These are phyloP conservation scores for Mrakia blollopis DNA, from an alignment of 768 basidiomycete species.

Conservation along the genomic window DNA sequence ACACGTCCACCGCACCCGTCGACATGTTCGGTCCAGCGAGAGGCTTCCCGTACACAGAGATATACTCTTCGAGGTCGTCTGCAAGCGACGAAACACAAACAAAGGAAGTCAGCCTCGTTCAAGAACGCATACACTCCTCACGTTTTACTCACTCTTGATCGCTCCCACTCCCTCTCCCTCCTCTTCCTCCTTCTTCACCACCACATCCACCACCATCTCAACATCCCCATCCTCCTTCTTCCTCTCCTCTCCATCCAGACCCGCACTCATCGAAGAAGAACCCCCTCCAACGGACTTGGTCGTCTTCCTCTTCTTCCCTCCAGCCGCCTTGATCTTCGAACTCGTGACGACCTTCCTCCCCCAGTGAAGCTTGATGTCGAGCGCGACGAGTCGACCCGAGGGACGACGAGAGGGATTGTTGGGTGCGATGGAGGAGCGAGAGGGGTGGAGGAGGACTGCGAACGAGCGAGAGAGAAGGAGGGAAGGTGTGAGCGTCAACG, in stretches of 20 bases:
- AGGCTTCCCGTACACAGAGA: neutral
- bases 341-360: neutral
- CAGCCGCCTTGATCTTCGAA: neutral
- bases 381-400: neutral
- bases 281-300: neutral
- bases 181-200: neutral
- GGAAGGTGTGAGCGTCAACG: neutral
- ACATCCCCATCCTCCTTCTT: neutral
- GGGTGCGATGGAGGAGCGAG: neutral
- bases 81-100: neutral
- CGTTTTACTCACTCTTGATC: neutral
- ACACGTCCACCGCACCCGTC: neutral
- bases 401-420: neutral
- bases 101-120: neutral
- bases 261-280: too few species aligned
- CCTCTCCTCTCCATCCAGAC: neutral
- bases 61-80: neutral
- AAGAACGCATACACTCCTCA: neutral
- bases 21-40: conserved; percentile 1
- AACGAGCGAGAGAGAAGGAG: neutral
- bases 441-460: neutral
- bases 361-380: conserved; percentile 17
- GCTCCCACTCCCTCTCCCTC: neutral
- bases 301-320: neutral
- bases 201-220: neutral